Evolutionary conservation across 2,329 filamentous ascomycete genomes (phyloP), one percentile per base, ranked within the genome.

Genomic region (Fusarium verticillioides): DNA sequence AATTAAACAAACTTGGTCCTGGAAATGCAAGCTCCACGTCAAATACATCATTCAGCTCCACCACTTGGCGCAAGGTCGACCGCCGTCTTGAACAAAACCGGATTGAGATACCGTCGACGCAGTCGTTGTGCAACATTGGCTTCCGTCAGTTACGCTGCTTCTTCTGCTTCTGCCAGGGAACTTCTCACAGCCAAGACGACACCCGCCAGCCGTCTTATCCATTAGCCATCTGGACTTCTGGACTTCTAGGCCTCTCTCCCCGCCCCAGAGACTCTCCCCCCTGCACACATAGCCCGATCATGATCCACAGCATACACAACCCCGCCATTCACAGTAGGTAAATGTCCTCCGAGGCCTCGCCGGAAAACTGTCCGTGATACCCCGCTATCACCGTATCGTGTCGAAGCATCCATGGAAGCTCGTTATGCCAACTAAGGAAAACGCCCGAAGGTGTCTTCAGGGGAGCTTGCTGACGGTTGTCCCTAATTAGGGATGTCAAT

Each of bases 351-450:
- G 46, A 68, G 63, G 36, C 57, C 66, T 70, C 39, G 50, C 63
- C 36, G 57, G 64, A 46, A 76, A 75, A 63, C 69, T 66, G 66
- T 64, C 69, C 68, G 73, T 63, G 34, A 76, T 75, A 78, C 76
- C 76, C 76, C 76, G 73, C 76, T 77, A 78, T 71, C 73, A 54
- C 71, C 63, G 68, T 34, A 58, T 58, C 40, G 40, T 76, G 66
- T 78, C 63, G 76, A 78, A 78, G 75, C 72, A 70, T 71, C 52
- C 53, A 66, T 78, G 67, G 76, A 78, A 78, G 76, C 76, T 72
- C 76, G 52, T 69, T 67, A 73, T 74, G 66, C 76, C 76, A 50
- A 66, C 74, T 78, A 60, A 42, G 76, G 71, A 66, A 78, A 73
- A 72, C 69, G 61, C 60, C 66, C 72, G 69, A 57, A 59, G 42